A percentile compares a stretch with the other conserved stretches of the same genome.
These are phyloP conservation scores for Nyssa sinensis DNA, from an alignment of 148 eudicot genomes.

Conservation along the genomic window DNA sequence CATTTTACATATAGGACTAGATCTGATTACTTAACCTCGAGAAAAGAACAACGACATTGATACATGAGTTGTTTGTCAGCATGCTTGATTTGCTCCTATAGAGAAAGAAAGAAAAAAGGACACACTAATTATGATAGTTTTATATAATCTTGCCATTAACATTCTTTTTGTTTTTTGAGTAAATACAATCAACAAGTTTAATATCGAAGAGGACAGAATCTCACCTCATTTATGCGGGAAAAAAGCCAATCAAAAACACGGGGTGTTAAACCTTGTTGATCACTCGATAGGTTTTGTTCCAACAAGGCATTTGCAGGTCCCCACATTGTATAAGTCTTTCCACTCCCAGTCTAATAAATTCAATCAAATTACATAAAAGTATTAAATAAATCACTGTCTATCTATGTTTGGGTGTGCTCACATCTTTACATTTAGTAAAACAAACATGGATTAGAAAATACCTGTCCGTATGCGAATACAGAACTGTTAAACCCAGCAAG, in stretches of 20 bases:
- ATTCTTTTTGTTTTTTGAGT: neutral
- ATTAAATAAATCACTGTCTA: neutral
- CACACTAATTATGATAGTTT: neutral
- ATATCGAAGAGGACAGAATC: neutral
- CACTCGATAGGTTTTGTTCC: slow-evolving; percentile 55
- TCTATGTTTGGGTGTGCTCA: neutral
- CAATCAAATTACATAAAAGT: neutral
- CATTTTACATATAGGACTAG: neutral
- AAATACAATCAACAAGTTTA: neutral
- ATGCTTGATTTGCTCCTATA: slow-evolving; percentile 82
- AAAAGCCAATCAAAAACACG: slow-evolving; percentile 83
- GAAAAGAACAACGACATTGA: slow-evolving; percentile 96
- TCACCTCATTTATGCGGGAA: slow-evolving; percentile 79
- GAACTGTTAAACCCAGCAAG: slow-evolving; percentile 96
- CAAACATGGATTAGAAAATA: slow-evolving; percentile 20
- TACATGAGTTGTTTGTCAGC: slow-evolving; percentile 74
- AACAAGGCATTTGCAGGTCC: slow-evolving; percentile 92
- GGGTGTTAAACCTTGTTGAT: slow-evolving; percentile 89
- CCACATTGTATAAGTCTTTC: slow-evolving; percentile 97
- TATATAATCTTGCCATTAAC: neutral
- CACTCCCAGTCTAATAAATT: slow-evolving; percentile 80
- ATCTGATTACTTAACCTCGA: slow-evolving; percentile 57
- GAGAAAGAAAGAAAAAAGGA: slow-evolving; percentile 17
- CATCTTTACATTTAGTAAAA: neutral
- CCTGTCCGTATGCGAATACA: slow-evolving; percentile 99